A percentile compares a stretch with the other conserved stretches of the same genome.
Conservation (phyloP, 169 alveolate species). For the Hepatocystis sp. region DNA sequence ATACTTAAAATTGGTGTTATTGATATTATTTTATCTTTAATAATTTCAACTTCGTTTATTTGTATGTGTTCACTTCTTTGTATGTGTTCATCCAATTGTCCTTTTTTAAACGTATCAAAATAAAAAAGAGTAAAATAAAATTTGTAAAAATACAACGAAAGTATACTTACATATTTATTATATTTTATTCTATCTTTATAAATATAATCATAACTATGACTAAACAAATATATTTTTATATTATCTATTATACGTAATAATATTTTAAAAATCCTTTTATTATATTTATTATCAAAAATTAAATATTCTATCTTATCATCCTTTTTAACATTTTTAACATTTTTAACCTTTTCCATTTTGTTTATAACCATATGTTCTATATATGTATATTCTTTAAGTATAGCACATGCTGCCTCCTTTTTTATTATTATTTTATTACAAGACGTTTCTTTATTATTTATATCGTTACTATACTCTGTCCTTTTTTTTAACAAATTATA, state of each 20-base stretch:
- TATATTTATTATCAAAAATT: not conserved
- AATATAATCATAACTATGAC: conserved; percentile 29
- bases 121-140: conserved; percentile 20
- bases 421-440: not conserved
- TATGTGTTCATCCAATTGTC: too few relatives aligned
- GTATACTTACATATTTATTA: conserved; percentile 1
- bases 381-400: not conserved
- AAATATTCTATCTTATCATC: not conserved
- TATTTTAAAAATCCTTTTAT: conserved; percentile 4
- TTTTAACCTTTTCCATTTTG: conserved; percentile 5
- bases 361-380: conserved; percentile 4
- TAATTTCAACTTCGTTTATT: not conserved
- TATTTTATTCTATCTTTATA: conserved; percentile 8
- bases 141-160: conserved; percentile 36
- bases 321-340: not conserved
- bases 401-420: not conserved
- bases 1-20: conserved; percentile 35
- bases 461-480: too few relatives aligned
- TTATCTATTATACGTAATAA: conserved; percentile 1
- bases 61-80: not conserved
- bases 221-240: conserved; percentile 28
- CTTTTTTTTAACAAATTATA: too few relatives aligned
- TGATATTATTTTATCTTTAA: conserved; percentile 12
- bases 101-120: conserved; percentile 8
- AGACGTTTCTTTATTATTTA: too few relatives aligned